Evolutionary conservation across 2,329 filamentous ascomycete genomes (phyloP), one percentile per base, ranked within the genome.

Genomic region (Dissoconium aciculare): DNA sequence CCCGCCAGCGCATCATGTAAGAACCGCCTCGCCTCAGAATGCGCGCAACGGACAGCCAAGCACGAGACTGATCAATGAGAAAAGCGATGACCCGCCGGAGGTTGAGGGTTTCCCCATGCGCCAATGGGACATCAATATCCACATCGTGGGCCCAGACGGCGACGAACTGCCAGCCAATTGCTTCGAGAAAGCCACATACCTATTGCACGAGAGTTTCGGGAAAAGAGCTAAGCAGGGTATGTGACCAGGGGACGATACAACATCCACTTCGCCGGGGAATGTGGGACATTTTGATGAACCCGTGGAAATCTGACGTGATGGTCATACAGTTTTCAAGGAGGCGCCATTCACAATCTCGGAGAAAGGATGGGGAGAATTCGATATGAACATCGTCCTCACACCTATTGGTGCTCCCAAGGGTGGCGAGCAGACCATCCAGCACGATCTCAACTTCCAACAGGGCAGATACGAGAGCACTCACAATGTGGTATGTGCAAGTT

Each of bases 351-450:
- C 69, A 42, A 92, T 92, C 57, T 66, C 74, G 41, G 92, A 98
- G 58, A 81, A 94, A 59, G 89, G 89, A 45, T 98, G 89, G 89
- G 89, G 89, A 50, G 89, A 95, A 61, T 98, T 98, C 55, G 89
- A 95, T 54, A 87, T 98, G 74, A 67, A 66, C 28, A 89, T 95
- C 49, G 73, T 80, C 39, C 69, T 91, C 45, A 78, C 75, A 51
- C 80, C 78, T 26, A 74, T 78, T 16, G 52, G 52, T 12, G 41
- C 39, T 12, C 83, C 89, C 58, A 94, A 94, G 65, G 78, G 72
- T 34, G 73, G 77, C 35, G 87, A 93, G 50, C 71, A 83, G 50
- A 66, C 70, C 10, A 66, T 98, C 41, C 60, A 66, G 30, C 89
- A 98, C 57, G 89, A 98, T 52, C 69, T 98, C 38, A 94, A 95